Conservation (phyloP, 1,139 yeast genomes). For the Meyerozyma athensensis region DNA sequence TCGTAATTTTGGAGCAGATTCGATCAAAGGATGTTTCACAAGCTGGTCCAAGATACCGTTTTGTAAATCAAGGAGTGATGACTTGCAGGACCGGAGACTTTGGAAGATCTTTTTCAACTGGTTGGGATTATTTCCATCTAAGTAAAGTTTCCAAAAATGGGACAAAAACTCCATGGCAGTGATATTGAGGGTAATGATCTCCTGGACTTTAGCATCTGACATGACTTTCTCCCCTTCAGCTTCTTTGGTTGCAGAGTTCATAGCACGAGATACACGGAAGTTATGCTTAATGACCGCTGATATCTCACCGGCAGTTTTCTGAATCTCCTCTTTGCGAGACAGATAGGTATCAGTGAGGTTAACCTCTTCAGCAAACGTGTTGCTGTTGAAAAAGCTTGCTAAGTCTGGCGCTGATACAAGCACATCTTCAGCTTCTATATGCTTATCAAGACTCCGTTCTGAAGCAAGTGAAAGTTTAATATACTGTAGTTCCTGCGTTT, state of each 20-base stretch:
- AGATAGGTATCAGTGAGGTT: constrained; percentile 41
- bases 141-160: constrained; percentile 41
- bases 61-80: constrained; percentile 21
- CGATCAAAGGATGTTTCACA: constrained; percentile 5
- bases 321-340: constrained; percentile 33
- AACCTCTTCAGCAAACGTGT: constrained; percentile 21
- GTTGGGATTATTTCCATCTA: constrained; percentile 33
- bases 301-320: constrained; percentile 47
- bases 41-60: constrained; percentile 10
- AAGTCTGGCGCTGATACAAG: constrained; percentile 17
- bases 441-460: constrained; percentile 6
- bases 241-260: neutral
- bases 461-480: constrained; percentile 53
- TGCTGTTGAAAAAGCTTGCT: constrained; percentile 22
- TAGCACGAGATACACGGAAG: constrained; percentile 41
- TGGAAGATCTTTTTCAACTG: constrained; percentile 36
- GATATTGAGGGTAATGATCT: constrained; percentile 34
- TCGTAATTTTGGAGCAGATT: constrained; percentile 25
- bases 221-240: constrained; percentile 17
- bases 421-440: constrained; percentile 5
- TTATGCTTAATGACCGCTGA: constrained; percentile 50
- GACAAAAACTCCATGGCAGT: constrained; percentile 41
- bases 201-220: constrained; percentile 26
- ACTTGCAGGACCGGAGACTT: constrained; percentile 32
- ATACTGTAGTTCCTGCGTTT: constrained; percentile 44